Evolutionary conservation across 768 basidiomycete species (phyloP), one percentile per base, ranked within the genome.

Genomic region (Boletus patriciae): DNA sequence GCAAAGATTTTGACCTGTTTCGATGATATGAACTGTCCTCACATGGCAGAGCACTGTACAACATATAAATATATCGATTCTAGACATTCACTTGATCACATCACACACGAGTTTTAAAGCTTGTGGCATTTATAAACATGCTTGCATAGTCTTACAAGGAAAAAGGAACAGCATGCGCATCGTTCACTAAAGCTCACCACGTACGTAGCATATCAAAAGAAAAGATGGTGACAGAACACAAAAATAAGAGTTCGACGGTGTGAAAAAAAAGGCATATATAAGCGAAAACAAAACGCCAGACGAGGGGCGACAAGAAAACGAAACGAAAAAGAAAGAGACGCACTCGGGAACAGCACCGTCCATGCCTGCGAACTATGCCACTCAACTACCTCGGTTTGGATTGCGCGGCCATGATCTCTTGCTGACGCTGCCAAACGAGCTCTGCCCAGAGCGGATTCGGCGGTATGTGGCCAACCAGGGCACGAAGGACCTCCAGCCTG

Each of bases 391-490:
- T 53, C 5, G 19, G 45, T 19, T 53, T 54, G 18, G 57, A 23
- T 36, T 66, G 69, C 44, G 61, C 68, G 15, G 47, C 52, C 15
- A 25, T 25, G 4, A 70, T 59, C 56, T 83, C 81, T 56, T 83
- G 75, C 63, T 92, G 90, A 46, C 86, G 82, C 69, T 93, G 88
- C 90, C 91, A 92, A 40, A 93, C 71, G 38, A 96, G 76, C 75
- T 96, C 94, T 3, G 88, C 94, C 94, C 94, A 97, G 13, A 97
- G 76, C 3, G 92, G 92, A 70, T 95, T 92, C 3, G 91, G 89
- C 10, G 94, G 94, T 62, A 97, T 94, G 55, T 85, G 87, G 9
- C 93, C 93, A 57, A 96, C 85, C 37, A 96, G 78, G 0, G 92
- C 90, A 48, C 83, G 81, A 12, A 97, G 78, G 8, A 95, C 87